Base-by-base conservation (phyloP, 768 basidiomycete species). In the Paxillus involutus region DNA sequence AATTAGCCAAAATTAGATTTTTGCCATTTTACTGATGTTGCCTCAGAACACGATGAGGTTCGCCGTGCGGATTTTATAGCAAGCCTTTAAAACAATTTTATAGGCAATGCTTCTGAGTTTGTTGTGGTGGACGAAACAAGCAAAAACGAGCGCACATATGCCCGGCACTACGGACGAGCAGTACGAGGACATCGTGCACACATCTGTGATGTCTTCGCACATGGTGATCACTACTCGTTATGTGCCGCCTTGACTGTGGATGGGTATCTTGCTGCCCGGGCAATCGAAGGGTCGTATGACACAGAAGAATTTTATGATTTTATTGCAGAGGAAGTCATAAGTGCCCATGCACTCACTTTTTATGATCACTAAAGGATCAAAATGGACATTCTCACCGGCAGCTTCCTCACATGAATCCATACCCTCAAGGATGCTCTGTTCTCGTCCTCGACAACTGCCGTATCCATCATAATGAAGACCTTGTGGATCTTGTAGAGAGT, bases 171-270 rank as follows among this genome's bases (percentile, higher is more conserved):
- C 62, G 72, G 73, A 2, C 47, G 61, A 0, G 51, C 71, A 4
- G 21, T 51, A 7, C 16, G 49, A 3, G 71, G 73, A 16, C 13
- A 53, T 46, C 47, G 45, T 1, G 63, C 68, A 3, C 57, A 56
- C 0, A 50, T 67, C 19, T n/a, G 16, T 0, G 66, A 62, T 44
- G 36, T 53, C 5, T 70, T 74, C 55, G 53, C 62, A 29, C 56
- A 61, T 11, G 70, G 74, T 12, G 55, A 64, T 2, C 58, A 58
- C 6, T 77, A 71, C 47, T 69, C 63, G 21, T 52, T 76, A 21
- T 55, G 75, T 24, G 67, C 71, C 6, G 75, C 73, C 6, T 44
- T 77, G 29, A 72, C 66, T 1, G 43, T 56, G 55, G 26, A 56
- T 6, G 55, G 42, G 4, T 52, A 49, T 4, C 14, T 56, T 5